Conservation (phyloP, 225 moss, liverwort and hornwort species). For the Pseudisothecium myosuroides region DNA sequence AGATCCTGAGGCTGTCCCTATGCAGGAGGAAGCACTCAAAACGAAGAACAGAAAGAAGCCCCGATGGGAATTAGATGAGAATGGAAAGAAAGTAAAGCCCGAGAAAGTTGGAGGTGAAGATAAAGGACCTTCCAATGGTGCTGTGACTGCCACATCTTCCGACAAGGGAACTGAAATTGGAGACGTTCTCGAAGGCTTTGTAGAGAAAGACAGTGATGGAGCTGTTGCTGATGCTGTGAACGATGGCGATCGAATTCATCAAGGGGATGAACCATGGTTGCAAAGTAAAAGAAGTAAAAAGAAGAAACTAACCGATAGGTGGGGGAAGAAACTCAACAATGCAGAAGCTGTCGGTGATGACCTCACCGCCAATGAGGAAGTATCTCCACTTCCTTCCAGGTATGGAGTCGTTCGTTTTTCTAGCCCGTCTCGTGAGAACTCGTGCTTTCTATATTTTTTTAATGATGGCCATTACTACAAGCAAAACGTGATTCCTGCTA, state of each 20-base stretch:
- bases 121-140: not conserved
- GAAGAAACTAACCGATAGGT: conserved; percentile 19
- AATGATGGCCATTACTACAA: not conserved
- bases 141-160: not conserved
- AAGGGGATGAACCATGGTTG: conserved; percentile 43
- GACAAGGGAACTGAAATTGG: not conserved
- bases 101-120: not conserved
- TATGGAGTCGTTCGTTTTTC: not conserved
- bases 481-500: not conserved
- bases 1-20: not conserved
- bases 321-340: conserved; percentile 16
- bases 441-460: too few relatives aligned
- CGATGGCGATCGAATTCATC: not conserved
- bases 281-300: conserved; percentile 21
- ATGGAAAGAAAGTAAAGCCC: conserved; percentile 23
- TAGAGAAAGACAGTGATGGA: not conserved
- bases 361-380: not conserved
- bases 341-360: not conserved
- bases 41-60: conserved; percentile 26
- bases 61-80: conserved; percentile 18
- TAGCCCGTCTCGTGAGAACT: not conserved
- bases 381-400: not conserved
- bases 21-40: not conserved
- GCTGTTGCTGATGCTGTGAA: not conserved
- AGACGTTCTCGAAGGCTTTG: not conserved